These are phyloP conservation scores for Microbotryum saponariae DNA, from an alignment of 1,284 basidiomycete species.

Conservation along the genomic window DNA sequence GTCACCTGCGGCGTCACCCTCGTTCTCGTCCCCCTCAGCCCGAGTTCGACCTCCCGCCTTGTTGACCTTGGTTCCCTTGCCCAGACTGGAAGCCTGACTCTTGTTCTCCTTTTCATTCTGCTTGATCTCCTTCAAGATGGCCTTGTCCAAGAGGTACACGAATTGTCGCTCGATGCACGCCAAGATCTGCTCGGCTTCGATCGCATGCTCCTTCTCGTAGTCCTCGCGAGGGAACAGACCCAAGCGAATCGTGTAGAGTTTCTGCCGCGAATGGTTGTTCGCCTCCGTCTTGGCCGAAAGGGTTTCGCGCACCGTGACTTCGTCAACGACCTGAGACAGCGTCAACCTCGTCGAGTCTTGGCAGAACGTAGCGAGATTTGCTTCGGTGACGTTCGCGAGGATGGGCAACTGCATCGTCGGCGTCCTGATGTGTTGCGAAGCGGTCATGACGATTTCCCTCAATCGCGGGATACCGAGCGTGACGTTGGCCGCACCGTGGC, in stretches of 20 bases:
- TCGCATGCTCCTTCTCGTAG: conserved; percentile 77
- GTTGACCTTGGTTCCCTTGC: conserved; percentile 26
- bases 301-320: conserved; percentile 72
- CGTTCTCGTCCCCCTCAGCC: conserved; percentile 24
- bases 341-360: conserved; percentile 80
- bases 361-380: conserved; percentile 70
- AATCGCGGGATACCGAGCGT: conserved; percentile 98
- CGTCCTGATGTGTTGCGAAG: conserved; percentile 90
- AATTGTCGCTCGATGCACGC: conserved; percentile 67
- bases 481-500: conserved; percentile 98
- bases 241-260: conserved; percentile 74
- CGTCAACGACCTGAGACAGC: conserved; percentile 82
- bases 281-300: conserved; percentile 58
- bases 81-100: conserved; percentile 54
- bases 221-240: conserved; percentile 81
- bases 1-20: conserved; percentile 44
- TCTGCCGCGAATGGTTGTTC: conserved; percentile 53
- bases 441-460: conserved; percentile 99
- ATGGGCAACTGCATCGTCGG: conserved; percentile 95
- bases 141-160: conserved; percentile 74
- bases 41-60: conserved; percentile 3
- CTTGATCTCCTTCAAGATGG: conserved; percentile 79
- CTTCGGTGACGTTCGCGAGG: conserved; percentile 47
- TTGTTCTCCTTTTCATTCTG: conserved; percentile 72
- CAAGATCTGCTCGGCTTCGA: conserved; percentile 66